Evolutionary conservation across 1,139 yeast genomes (phyloP).

Genomic region (Sugiyamaella sp.): DNA sequence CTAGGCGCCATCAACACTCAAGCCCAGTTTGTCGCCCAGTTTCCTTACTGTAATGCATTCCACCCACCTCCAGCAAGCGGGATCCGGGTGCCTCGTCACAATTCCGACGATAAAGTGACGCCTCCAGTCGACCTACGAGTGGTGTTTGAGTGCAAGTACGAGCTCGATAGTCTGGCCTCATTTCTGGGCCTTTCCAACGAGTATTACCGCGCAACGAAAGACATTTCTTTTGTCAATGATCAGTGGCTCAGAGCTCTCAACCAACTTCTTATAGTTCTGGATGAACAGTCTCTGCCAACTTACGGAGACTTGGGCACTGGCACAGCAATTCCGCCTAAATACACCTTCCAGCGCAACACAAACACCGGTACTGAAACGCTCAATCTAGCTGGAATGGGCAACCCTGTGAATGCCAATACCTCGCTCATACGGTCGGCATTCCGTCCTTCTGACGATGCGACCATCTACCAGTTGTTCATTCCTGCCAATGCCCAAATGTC

Average conservation of each 20-base stretch:
- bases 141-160: slow-evolving; percentile 90
- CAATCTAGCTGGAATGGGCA: slow-evolving; percentile 76
- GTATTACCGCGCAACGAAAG: slow-evolving; percentile 58
- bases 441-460: slow-evolving; percentile 89
- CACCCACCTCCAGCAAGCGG: slow-evolving; percentile 62
- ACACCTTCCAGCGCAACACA: slow-evolving; percentile 74
- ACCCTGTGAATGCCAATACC: slow-evolving; percentile 73
- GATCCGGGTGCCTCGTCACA: slow-evolving; percentile 47
- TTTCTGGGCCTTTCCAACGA: slow-evolving; percentile 75
- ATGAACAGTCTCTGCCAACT: slow-evolving; percentile 66
- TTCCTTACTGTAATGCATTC: slow-evolving; percentile 90
- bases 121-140: slow-evolving; percentile 71
- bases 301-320: slow-evolving; percentile 60
- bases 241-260: slow-evolving; percentile 65
- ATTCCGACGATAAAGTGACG: slow-evolving; percentile 64
- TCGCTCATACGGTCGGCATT: slow-evolving; percentile 84
- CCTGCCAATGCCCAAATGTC: slow-evolving; percentile 85
- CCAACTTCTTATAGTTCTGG: slow-evolving; percentile 55
- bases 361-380: slow-evolving; percentile 80
- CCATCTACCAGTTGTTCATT: slow-evolving; percentile 74
- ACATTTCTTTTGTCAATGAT: slow-evolving; percentile 53
- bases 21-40: slow-evolving; percentile 58
- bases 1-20: slow-evolving; percentile 84
- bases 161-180: slow-evolving; percentile 82
- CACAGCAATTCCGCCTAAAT: slow-evolving; percentile 39